Evolutionary conservation across 2,329 filamentous ascomycete species (phyloP).

Genomic region (Colletotrichum sp.): DNA sequence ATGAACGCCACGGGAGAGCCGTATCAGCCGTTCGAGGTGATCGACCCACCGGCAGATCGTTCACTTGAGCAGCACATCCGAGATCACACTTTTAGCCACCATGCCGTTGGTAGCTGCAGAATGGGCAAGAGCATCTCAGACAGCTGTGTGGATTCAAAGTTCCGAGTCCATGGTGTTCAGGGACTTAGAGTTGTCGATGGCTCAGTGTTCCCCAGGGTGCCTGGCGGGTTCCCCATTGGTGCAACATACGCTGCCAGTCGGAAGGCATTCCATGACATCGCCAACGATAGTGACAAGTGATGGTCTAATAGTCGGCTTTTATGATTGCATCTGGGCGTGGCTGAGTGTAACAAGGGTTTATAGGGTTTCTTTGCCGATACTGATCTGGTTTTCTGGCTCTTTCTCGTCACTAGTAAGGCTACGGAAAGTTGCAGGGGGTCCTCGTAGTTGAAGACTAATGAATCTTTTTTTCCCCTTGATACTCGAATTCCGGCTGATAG

Average conservation of each 20-base stretch:
- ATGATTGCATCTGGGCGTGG: neutral
- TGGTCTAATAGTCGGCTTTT: neutral
- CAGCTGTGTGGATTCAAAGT: constrained; percentile 57
- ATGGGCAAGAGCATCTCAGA: constrained; percentile 58
- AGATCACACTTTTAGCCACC: constrained; percentile 58
- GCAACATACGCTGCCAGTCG: neutral
- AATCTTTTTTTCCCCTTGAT: no score
- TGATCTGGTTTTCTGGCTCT: neutral
- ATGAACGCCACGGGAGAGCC: constrained; percentile 32
- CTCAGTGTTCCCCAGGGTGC: constrained; percentile 50
- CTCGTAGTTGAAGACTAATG: neutral
- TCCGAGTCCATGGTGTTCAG: constrained; percentile 58
- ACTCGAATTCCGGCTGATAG: no score
- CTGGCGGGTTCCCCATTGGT: neutral
- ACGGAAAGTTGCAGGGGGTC: neutral
- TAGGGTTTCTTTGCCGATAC: neutral
- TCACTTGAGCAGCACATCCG: constrained; percentile 46
- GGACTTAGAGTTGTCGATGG: constrained; percentile 65
- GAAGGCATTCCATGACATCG: neutral
- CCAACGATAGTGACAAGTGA: neutral
- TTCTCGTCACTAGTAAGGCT: neutral
- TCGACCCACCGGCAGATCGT: constrained; percentile 27
- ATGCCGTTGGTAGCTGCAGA: constrained; percentile 57
- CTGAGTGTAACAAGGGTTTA: neutral
- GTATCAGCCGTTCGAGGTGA: neutral